phyloP scores from a whole-genome alignment of 495 filamentous ascomycete genomes.

The Aspergillus sparsus region DNA sequence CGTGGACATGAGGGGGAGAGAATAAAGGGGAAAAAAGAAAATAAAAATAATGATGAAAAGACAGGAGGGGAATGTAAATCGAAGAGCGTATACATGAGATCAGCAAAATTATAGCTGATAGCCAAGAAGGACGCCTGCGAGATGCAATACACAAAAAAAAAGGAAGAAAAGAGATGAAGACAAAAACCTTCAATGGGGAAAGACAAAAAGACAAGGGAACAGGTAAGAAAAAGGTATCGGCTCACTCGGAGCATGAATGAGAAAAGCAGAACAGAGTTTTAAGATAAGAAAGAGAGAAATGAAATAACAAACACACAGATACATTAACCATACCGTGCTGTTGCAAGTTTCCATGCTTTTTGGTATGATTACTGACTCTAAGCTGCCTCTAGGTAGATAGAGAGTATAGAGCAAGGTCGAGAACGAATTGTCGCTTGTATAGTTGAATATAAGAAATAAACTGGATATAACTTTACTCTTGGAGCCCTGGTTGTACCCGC shows the following conservation, averaged over 20 bases:
- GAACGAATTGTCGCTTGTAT: neutral
- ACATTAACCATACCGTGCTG: conserved; percentile 11
- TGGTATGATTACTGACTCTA: neutral
- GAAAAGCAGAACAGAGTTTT: conserved; percentile 29
- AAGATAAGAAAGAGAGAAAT: conserved; percentile 18
- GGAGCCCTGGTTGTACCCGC: neutral
- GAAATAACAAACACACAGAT: conserved; percentile 14
- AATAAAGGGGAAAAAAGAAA: conserved; percentile 26
- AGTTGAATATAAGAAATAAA: conserved; percentile 4
- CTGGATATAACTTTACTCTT: neutral
- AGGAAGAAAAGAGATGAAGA: conserved; percentile 28
- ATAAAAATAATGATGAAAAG: conserved; percentile 24
- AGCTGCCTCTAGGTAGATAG: conserved; percentile 12
- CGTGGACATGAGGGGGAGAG: too few species aligned
- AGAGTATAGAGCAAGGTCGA: conserved; percentile 1
- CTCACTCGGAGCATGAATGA: conserved; percentile 41
- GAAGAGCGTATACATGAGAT: conserved; percentile 40
- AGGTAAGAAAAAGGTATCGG: conserved; percentile 35
- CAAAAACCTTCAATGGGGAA: conserved; percentile 21
- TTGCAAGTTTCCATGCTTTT: conserved; percentile 1
- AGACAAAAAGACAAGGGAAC: conserved; percentile 24
- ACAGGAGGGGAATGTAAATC: conserved; percentile 33
- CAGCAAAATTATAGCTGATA: conserved; percentile 40
- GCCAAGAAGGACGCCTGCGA: conserved; percentile 51
- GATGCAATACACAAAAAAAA: conserved; percentile 48